Conservation (phyloP, 805 yeast species). For the Hagleromyces aurorensis region DNA sequence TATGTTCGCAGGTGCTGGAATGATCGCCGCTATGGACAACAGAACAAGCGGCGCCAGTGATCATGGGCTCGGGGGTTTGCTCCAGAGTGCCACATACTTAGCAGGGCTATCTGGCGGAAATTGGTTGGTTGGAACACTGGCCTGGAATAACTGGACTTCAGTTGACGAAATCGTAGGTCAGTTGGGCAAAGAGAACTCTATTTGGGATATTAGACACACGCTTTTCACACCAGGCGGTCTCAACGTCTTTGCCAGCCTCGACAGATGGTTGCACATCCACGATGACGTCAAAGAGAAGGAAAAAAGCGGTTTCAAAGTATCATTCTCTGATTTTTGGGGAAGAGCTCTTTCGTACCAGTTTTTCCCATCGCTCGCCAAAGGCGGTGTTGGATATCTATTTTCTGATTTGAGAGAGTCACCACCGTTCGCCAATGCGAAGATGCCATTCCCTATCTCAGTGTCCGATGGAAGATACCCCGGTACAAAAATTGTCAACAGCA, state of each 20-base stretch:
- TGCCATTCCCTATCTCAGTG: conserved; percentile 67
- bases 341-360: conserved; percentile 66
- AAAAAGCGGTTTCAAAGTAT: conserved; percentile 59
- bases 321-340: conserved; percentile 76
- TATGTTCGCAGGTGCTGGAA: conserved; percentile 83
- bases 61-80: conserved; percentile 62
- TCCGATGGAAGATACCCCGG: conserved; percentile 64
- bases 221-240: conserved; percentile 58
- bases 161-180: conserved; percentile 48
- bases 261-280: conserved; percentile 46
- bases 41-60: conserved; percentile 50
- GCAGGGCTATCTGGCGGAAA: conserved; percentile 81
- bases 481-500: conserved; percentile 44
- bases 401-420: conserved; percentile 51
- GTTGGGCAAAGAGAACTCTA: conserved; percentile 31
- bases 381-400: conserved; percentile 57
- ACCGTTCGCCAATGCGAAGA: conserved; percentile 50
- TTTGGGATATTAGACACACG: conserved; percentile 64
- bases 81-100: conserved; percentile 63
- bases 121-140: conserved; percentile 68
- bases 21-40: conserved; percentile 66
- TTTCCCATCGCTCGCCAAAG: conserved; percentile 50
- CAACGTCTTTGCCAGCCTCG: conserved; percentile 43
- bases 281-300: conserved; percentile 46
- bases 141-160: conserved; percentile 64